A percentile compares a stretch with the other conserved stretches of the same genome.
Conservation (phyloP, 2,329 filamentous ascomycete species). For the Fusarium chlamydosporum region DNA sequence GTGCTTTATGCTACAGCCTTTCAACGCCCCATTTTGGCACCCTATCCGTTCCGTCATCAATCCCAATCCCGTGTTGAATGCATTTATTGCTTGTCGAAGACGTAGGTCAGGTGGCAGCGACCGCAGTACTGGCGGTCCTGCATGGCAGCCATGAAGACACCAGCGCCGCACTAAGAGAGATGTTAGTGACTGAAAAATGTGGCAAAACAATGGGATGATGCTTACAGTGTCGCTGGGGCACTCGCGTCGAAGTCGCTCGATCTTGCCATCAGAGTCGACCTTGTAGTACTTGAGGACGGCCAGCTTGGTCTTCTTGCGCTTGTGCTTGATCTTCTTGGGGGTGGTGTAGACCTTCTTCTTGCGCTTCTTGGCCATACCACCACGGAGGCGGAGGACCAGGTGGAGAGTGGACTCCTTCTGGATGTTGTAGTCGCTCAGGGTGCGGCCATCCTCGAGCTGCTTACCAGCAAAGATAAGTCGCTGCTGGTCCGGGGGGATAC, state of each 20-base stretch:
- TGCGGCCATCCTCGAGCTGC: conserved; percentile 99
- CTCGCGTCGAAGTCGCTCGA: conserved; percentile 98
- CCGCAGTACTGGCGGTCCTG: conserved; percentile 98
- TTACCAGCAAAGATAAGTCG: conserved; percentile 99
- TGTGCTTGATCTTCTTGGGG: conserved; percentile 99
- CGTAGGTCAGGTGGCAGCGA: conserved; percentile 80
- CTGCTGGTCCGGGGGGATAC: conserved; percentile 99
- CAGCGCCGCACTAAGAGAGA: conserved; percentile 86
- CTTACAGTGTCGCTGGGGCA: conserved; percentile 91
- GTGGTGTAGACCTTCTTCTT: conserved; percentile 99
- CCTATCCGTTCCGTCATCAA: conserved; percentile 53
- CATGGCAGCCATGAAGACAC: conserved; percentile 99
- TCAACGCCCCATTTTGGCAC: conserved; percentile 59
- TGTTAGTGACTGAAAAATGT: conserved; percentile 54
- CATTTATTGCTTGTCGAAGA: conserved; percentile 76
- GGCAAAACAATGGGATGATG: not conserved
- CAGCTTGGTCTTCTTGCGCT: conserved; percentile 99
- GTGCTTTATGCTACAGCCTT: conserved; percentile 59
- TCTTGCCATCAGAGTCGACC: conserved; percentile 99
- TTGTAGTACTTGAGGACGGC: conserved; percentile 99
- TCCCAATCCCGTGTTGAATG: conserved; percentile 51
- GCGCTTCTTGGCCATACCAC: conserved; percentile 95
- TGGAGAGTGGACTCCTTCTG: conserved; percentile 99
- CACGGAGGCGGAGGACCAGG: conserved; percentile 96
- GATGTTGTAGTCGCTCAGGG: conserved; percentile 99